Percentiles rank a stretch among this genome's conserved stretches.
Conservation (phyloP, 2,329 filamentous ascomycete genomes). For the Neoscytalidium dimidiatum region DNA sequence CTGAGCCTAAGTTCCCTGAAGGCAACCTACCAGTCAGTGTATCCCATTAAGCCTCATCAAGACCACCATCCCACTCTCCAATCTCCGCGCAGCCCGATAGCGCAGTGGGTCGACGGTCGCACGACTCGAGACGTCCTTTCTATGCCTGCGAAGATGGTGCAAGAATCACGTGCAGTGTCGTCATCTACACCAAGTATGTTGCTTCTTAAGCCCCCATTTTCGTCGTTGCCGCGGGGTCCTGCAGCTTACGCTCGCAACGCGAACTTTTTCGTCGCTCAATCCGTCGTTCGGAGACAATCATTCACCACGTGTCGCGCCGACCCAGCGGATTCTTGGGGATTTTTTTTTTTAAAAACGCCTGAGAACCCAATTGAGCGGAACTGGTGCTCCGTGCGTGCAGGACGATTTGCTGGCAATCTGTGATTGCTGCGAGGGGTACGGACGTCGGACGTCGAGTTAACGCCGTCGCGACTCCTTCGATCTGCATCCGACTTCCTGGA, state of each 20-base stretch:
- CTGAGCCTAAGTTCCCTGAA: neutral
- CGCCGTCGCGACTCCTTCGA: too few relatives aligned
- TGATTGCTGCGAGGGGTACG: too few relatives aligned
- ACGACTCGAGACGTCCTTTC: neutral
- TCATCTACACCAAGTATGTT: conserved; percentile 12
- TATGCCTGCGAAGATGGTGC: conserved; percentile 9
- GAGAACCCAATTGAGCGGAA: neutral
- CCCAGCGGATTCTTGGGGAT: too few relatives aligned
- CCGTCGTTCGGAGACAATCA: too few relatives aligned
- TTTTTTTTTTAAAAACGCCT: too few relatives aligned
- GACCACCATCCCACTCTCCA: neutral
- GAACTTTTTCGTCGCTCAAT: neutral
- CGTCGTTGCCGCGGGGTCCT: neutral
- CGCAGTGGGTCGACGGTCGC: neutral
- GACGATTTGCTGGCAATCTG: neutral
- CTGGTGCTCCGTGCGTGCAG: neutral
- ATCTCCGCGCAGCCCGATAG: neutral
- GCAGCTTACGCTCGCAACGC: neutral
- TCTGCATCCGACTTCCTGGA: too few relatives aligned
- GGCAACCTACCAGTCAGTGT: neutral
- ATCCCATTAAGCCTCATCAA: neutral
- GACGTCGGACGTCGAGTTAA: too few relatives aligned
- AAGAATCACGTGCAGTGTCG: conserved; percentile 19
- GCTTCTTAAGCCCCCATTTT: conserved; percentile 14
- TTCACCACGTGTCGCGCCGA: too few relatives aligned